A percentile compares a stretch with the other conserved stretches of the same genome.
phyloP scores from a whole-genome alignment of 2,329 filamentous ascomycete genomes.

The Nothophoma quercina region DNA sequence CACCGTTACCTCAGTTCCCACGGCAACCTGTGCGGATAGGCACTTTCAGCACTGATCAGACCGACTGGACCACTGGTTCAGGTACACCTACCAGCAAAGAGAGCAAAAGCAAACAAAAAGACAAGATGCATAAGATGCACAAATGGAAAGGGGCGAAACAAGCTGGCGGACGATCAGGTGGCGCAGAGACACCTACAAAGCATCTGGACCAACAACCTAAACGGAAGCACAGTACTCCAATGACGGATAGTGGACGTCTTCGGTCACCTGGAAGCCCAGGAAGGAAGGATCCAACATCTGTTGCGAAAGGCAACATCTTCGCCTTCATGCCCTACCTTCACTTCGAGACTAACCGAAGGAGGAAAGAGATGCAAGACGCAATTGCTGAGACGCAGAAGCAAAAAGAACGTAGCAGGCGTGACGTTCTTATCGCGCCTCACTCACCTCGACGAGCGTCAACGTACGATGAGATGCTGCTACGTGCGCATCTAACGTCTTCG shows the following conservation, averaged over 20 bases:
- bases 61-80: conserved; percentile 35
- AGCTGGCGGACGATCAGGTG: conserved; percentile 33
- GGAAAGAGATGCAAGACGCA: conserved; percentile 64
- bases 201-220: conserved; percentile 31
- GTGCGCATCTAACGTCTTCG: conserved; percentile 57
- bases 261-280: conserved; percentile 47
- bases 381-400: conserved; percentile 51
- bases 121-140: conserved; percentile 40
- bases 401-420: conserved; percentile 29
- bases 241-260: conserved; percentile 37
- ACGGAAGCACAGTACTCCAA: conserved; percentile 32
- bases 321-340: conserved; percentile 71
- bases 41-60: conserved; percentile 43
- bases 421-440: conserved; percentile 27
- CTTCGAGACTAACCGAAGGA: conserved; percentile 66
- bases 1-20: conserved; percentile 23
- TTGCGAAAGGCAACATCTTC: conserved; percentile 48
- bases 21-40: conserved; percentile 38
- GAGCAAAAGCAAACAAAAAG: conserved; percentile 38
- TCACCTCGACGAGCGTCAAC: conserved; percentile 34
- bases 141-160: conserved; percentile 38
- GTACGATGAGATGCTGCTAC: conserved; percentile 57
- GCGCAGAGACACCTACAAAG: conserved; percentile 41
- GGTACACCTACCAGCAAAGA: conserved; percentile 32
- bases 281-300: conserved; percentile 42